Percentiles rank a stretch among this genome's conserved stretches.
phyloP scores from a whole-genome alignment of 257 asterid species.

The Anisodus tanguticus region DNA sequence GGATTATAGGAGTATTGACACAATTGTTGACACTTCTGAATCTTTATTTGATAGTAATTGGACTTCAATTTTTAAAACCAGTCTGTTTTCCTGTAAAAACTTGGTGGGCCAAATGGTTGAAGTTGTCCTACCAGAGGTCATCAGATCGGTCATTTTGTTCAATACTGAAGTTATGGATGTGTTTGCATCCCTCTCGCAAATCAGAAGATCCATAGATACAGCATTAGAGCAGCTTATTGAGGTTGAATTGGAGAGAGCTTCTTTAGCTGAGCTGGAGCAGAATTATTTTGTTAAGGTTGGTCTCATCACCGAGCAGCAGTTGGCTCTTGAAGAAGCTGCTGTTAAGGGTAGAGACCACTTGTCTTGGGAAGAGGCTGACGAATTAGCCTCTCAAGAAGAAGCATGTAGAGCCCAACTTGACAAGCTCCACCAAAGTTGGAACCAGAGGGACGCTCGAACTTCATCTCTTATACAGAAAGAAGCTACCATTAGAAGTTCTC shows the following conservation, averaged over 20 bases:
- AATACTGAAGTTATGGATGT: conserved; percentile 82
- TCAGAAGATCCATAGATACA: conserved; percentile 82
- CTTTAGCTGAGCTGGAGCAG: conserved; percentile 83
- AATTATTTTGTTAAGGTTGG: conserved; percentile 91
- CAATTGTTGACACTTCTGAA: conserved; percentile 45
- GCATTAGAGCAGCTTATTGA: conserved; percentile 88
- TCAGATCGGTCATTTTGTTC: conserved; percentile 67
- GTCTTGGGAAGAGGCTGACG: conserved; percentile 99
- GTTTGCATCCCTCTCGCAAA: conserved; percentile 83
- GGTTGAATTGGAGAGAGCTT: conserved; percentile 84
- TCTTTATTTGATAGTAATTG: conserved; percentile 52
- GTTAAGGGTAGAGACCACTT: conserved; percentile 87
- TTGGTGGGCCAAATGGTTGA: conserved; percentile 67
- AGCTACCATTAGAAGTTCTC: conserved; percentile 55
- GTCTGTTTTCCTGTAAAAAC: conserved; percentile 63
- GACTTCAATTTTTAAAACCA: conserved; percentile 65
- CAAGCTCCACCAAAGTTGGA: conserved; percentile 88
- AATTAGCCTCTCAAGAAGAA: conserved; percentile 98
- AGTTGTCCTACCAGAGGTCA: conserved; percentile 70
- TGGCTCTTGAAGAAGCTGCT: conserved; percentile 97
- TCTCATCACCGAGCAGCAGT: conserved; percentile 83
- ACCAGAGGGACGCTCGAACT: conserved; percentile 74
- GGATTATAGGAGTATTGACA: conserved; percentile 44
- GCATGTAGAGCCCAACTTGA: conserved; percentile 93
- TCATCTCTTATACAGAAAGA: conserved; percentile 80